Conservation (phyloP, 768 basidiomycete species). For the Boletus rubescentipes region DNA sequence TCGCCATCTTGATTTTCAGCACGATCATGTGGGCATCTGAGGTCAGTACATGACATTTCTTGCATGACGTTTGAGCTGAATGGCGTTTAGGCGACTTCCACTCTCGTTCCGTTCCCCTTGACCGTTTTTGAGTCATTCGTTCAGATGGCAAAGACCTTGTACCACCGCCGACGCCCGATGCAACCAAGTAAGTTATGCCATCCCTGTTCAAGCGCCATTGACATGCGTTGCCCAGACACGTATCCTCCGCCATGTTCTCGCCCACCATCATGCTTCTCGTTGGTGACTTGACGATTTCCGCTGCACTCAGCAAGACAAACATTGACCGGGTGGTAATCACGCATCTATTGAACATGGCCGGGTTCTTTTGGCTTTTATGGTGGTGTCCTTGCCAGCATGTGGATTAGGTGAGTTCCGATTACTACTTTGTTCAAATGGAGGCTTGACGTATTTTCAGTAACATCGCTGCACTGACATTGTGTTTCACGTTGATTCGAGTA, state of each 20-base stretch:
- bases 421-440: not conserved
- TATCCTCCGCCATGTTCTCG: conserved; percentile 95
- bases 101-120: conserved; percentile 92
- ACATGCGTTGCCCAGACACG: conserved; percentile 50
- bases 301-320: conserved; percentile 92
- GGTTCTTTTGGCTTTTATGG: conserved; percentile 96
- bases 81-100: conserved; percentile 78
- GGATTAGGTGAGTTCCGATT: conserved; percentile 74
- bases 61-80: not conserved
- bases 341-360: conserved; percentile 85
- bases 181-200: conserved; percentile 66
- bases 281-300: conserved; percentile 96
- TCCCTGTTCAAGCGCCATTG: not conserved
- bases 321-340: conserved; percentile 86
- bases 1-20: conserved; percentile 86
- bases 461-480: conserved; percentile 95
- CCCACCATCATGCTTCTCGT: conserved; percentile 98
- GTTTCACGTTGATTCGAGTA: conserved; percentile 94
- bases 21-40: conserved; percentile 97
- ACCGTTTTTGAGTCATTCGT: conserved; percentile 75
- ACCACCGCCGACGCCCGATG: conserved; percentile 59
- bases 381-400: conserved; percentile 98
- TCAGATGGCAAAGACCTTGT: conserved; percentile 43
- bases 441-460: conserved; percentile 52
- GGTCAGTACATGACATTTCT: conserved; percentile 40